Evolutionary conservation across 805 yeast species (phyloP), one percentile per base, ranked within the genome.

Genomic region (Sugiyamaella boreocaroliniensis): DNA sequence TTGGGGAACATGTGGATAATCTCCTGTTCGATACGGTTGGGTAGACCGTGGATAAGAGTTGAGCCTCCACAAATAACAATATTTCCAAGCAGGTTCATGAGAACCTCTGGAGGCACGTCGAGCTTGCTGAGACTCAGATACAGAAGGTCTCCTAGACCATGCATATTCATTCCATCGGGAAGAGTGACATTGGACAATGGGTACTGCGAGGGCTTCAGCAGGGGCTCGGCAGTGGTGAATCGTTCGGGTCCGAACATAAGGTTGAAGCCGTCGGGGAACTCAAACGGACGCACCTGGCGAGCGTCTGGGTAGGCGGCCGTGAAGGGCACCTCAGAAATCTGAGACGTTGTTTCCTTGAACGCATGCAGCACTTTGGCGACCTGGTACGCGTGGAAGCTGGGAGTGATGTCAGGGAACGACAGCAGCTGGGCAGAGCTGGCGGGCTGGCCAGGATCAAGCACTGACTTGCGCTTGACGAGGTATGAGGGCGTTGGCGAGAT

Each of bases 1-100:
- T 75, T 76, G 6, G 85, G 84, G 61, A 82, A 77, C 56, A 74
- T 69, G 54, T 76, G 74, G 48, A 76, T 68, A 57, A 84, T 65
- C 58, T 83, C 88, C 55, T 75, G 72, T 51, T 78, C 71, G 10
- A 83, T 67, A 55, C 85, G 72, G 54, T 78, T 81, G 12, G 76
- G 73, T 49, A 84, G 69, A 2, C 84, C 85, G 19, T 77, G 76
- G 26, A 80, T 71, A 52, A 77, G 69, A 2, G 85, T 72, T 2
- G 81, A 65, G 1, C 84, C 82, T 18, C 89, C 89, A 2, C 83
- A 80, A 45, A 83, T 71, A 40, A 84, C 76, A 16, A 83, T 73
- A 58, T 76, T 75, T 42, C 72, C 73, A 18, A 77, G 59, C 45
- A 74, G 60, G 14, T 50, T 70, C 29, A 72, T 69, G 45, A 76